Conservation (phyloP, 345 rosid species). For the Linum trigynum region DNA sequence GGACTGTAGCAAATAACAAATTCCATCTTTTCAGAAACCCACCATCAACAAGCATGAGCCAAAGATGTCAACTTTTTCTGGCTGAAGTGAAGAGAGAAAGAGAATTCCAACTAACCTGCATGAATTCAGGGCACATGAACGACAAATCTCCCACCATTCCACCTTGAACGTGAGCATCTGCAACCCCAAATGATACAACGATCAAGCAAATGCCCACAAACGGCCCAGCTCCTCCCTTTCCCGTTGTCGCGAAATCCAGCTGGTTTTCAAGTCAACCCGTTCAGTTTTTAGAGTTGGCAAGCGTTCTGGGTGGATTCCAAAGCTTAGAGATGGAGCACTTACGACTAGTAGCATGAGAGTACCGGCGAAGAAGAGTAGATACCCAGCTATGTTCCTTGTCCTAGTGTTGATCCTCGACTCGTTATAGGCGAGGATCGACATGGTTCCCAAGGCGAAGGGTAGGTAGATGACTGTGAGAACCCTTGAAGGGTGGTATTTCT, state of each 20-base stretch:
- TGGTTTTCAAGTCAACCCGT: constrained; percentile 6
- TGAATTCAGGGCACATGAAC: constrained; percentile 78
- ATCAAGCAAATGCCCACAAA: constrained; percentile 49
- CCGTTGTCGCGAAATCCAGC: constrained; percentile 70
- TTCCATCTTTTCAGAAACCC: neutral
- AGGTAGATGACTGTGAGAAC: constrained; percentile 73
- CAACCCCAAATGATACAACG: constrained; percentile 56
- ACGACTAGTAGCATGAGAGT: constrained; percentile 65
- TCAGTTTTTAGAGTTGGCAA: neutral
- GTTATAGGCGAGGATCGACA: constrained; percentile 46
- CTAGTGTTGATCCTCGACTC: constrained; percentile 69
- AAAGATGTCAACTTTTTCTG: neutral
- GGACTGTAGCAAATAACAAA: constrained; percentile 34
- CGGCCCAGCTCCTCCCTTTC: constrained; percentile 62
- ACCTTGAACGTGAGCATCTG: constrained; percentile 86
- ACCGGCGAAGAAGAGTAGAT: constrained; percentile 43
- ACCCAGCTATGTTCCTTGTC: constrained; percentile 54
- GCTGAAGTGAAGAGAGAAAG: no score
- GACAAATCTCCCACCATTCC: constrained; percentile 86
- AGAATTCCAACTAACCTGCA: constrained; percentile 39
- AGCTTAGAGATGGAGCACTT: constrained; percentile 16
- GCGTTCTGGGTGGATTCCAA: neutral
- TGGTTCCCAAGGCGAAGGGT: constrained; percentile 62
- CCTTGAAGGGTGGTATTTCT: constrained; percentile 88
- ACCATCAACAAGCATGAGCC: no score